These are phyloP conservation scores for Erodium texanum DNA, from an alignment of 441 rosid species.

Conservation along the genomic window DNA sequence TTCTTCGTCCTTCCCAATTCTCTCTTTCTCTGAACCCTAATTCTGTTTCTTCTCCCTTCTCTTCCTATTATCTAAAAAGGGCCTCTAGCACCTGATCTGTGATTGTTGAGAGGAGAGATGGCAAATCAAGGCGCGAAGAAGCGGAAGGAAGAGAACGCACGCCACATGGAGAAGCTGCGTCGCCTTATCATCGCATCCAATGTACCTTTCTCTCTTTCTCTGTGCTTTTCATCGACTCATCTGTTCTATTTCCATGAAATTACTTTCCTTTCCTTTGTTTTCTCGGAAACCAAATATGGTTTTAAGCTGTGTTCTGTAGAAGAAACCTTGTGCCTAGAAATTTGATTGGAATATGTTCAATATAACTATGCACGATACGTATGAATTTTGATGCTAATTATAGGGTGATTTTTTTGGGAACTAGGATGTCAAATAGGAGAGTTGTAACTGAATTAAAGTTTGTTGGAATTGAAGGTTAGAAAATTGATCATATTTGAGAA, in stretches of 20 bases:
- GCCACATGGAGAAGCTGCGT: conserved; percentile 61
- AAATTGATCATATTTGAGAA: background rate
- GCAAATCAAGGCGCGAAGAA: conserved; percentile 92
- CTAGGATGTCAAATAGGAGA: too few species aligned
- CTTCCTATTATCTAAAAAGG: too few species aligned
- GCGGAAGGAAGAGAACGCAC: conserved; percentile 72
- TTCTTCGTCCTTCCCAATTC: too few species aligned
- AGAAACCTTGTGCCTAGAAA: background rate
- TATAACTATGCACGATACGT: background rate
- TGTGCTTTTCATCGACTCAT: background rate
- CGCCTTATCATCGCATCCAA: conserved; percentile 62
- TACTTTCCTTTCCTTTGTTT: conserved; percentile 3
- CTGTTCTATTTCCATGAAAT: background rate
- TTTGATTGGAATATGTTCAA: background rate
- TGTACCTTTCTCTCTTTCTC: conserved; percentile 26
- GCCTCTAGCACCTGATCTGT: too few species aligned
- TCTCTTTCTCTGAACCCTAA: too few species aligned
- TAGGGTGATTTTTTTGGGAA: background rate
- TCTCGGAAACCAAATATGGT: background rate
- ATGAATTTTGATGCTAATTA: background rate
- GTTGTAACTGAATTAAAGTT: background rate
- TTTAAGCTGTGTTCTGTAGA: background rate
- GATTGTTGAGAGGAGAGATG: conserved; percentile 24
- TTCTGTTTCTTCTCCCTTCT: too few species aligned
- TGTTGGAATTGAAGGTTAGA: background rate